These are phyloP conservation scores for Xylaria hypoxylon DNA, from an alignment of 2,329 filamentous ascomycete species.

Conservation along the genomic window DNA sequence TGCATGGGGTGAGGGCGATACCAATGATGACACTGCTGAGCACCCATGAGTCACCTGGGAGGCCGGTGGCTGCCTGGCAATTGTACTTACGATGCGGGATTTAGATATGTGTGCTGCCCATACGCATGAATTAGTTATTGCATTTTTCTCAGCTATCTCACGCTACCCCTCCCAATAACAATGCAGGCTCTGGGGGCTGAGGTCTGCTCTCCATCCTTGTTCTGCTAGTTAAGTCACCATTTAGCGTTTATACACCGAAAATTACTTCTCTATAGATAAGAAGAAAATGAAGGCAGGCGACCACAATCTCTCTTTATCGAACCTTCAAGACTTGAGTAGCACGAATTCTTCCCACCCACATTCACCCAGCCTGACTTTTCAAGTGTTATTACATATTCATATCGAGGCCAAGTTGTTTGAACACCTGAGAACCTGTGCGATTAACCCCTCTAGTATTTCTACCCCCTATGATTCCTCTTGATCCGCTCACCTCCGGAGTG, in stretches of 20 bases:
- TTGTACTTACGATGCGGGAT: neutral
- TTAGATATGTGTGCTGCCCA: neutral
- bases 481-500: neutral
- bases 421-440: neutral
- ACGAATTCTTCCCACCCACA: neutral
- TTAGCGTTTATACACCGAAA: neutral
- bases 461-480: neutral
- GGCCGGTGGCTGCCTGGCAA: neutral
- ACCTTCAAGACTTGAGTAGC: neutral
- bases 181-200: neutral
- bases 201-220: neutral
- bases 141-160: neutral
- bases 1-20: too few relatives aligned
- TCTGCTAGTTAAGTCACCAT: neutral
- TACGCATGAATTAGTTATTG: neutral
- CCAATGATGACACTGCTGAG: too few relatives aligned
- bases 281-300: neutral
- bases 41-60: constrained; percentile 1
- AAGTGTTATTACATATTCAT: neutral
- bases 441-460: neutral
- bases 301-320: neutral
- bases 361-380: neutral
- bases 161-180: neutral
- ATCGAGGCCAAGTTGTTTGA: neutral
- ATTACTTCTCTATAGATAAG: neutral